Conservation (phyloP, 2,329 filamentous ascomycete species). For the Aspergillus fischeri region DNA sequence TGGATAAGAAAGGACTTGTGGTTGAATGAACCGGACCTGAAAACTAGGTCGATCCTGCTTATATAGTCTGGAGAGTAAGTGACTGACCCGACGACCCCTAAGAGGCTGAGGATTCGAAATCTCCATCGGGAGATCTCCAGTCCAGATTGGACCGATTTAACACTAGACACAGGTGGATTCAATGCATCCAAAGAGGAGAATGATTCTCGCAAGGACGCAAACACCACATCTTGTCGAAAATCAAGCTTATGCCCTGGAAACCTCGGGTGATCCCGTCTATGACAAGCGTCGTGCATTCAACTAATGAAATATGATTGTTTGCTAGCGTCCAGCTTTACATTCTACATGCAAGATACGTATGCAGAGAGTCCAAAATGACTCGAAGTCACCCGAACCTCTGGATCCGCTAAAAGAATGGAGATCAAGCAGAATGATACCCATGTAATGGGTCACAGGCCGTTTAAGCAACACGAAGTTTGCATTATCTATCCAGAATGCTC, state of each 20-base stretch:
- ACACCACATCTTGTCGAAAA: conserved; percentile 17
- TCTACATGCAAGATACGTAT: conserved; percentile 13
- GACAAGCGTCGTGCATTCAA: conserved; percentile 18
- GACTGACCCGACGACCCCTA: neutral
- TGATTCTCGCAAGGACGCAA: conserved; percentile 14
- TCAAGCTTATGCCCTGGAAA: conserved; percentile 9
- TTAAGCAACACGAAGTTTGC: conserved; percentile 5
- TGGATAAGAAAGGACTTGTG: conserved; percentile 1
- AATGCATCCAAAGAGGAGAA: conserved; percentile 18
- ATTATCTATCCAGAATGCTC: neutral
- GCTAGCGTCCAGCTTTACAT: conserved; percentile 6
- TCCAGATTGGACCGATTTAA: conserved; percentile 19
- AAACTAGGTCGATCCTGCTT: conserved; percentile 10
- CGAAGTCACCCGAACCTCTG: neutral
- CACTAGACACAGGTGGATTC: conserved; percentile 2
- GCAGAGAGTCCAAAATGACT: conserved; percentile 2
- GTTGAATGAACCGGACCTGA: conserved; percentile 12
- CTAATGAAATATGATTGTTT: conserved; percentile 5
- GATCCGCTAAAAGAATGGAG: neutral
- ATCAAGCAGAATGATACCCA: conserved; percentile 3
- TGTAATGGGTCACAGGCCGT: conserved; percentile 4
- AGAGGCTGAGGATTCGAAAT: conserved; percentile 1
- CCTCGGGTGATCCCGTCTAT: conserved; percentile 23
- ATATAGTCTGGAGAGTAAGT: conserved; percentile 12
- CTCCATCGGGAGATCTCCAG: conserved; percentile 21